Evolutionary conservation across 805 yeast species (phyloP), one percentile per base, ranked within the genome.

Genomic region (Blastobotrys mokoenaii): DNA sequence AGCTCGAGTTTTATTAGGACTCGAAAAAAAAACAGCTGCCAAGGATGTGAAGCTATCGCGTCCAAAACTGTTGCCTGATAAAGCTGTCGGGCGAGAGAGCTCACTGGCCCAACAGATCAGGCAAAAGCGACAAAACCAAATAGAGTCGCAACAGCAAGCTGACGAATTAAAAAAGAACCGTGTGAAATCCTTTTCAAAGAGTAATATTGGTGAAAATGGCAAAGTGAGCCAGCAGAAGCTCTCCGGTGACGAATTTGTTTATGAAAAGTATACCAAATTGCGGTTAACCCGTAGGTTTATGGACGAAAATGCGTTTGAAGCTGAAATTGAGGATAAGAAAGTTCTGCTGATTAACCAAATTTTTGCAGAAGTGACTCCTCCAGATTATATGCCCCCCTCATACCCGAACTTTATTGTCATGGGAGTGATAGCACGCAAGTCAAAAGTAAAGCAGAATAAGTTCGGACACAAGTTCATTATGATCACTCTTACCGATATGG

Each of bases 361-460:
- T 2, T 70, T 77, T 52, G 82, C 86, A 1, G 78, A 80, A 51
- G 78, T 88, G 1, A 52, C 60, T 25, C 82, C 93, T 1, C 93
- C 95, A 0, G 68, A 75, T 16, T 88, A 74, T 57, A 59, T 64
- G 4, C 83, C 83, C 40, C 95, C 96, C 0, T 64, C 65, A 1
- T 80, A 81, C 55, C 64, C 82, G 2, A 88, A 89, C 58, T 88
- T 87, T 83, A 80, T 81, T n/a, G 73, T 80, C 1, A 56, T 82
- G n/a, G 97, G 95, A 1, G 69, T 84, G 2, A 67, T 89, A 0
- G 66, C 77, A 3, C 56, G 60, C 16, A 87, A 87, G 56, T 66
- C 79, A 3, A 75, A 69, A 6, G 70, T 82, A 2, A 69, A 71
- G 50, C 60, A 65, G 29, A 59, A 58, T 38, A 54, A 52, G 25